Evolutionary conservation across 768 basidiomycete genomes (phyloP), one percentile per base, ranked within the genome.

Genomic region (Lactarius sanguifluus): DNA sequence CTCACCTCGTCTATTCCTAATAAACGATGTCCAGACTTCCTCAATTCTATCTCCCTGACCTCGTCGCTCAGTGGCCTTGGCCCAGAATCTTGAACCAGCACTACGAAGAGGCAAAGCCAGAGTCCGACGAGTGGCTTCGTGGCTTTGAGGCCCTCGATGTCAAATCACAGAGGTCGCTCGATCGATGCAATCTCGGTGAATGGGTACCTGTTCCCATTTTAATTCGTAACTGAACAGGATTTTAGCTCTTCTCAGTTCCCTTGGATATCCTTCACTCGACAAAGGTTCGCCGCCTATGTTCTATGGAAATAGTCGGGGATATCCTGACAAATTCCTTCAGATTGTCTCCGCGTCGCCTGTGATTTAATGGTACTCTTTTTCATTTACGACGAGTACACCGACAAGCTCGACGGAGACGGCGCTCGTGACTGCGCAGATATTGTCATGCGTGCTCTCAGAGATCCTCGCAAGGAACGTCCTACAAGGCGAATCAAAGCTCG

Each of bases 311-410:
- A 10, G 23, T 5, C 13, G 23, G 23, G 13, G 5, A 25, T 45
- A 23, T 10, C 18, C 34, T 45, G 38, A 66, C n/a, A 23, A 38
- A 8, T 30, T 25, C 6, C 50, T 12, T 16, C 5, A 66, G 65
- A 61, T n/a, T 12, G 55, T 12, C 40, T 70, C n/a, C 76, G 80
- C 20, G 72, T 76, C 16, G 77, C 75, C 8, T 81, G 83, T 60
- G 83, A 85, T 63, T 72, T 85, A 57, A 83, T 85, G 81, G 79
- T 82, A 55, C 65, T 83, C 7, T 77, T 82, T 71, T 84, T 83
- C 69, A 62, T 83, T 30, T 76, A 80, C 67, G 84, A 86, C 70
- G 82, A 83, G 70, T 78, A 79, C 66, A 79, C 82, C 7, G 85
- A 86, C 72, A 72, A 76, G 25, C 74, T 74, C 0, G 64, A 74